Conservation (phyloP, 176 grass and related monocot species). For the Echinochloa phyllopogon region DNA sequence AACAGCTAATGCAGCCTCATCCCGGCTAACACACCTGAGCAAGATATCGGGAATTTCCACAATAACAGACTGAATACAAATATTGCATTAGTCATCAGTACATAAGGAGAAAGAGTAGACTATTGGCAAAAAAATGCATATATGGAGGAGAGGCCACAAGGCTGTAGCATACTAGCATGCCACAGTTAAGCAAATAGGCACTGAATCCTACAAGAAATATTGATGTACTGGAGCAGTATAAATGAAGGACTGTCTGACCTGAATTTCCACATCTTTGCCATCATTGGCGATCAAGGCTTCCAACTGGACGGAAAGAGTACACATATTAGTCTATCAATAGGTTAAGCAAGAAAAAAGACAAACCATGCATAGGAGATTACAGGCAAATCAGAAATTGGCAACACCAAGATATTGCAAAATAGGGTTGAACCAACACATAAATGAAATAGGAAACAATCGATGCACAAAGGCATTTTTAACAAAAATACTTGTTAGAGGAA, state of each 20-base stretch:
- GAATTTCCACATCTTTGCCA: slow-evolving; percentile 73
- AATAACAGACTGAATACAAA: slow-evolving; percentile 64
- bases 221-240: not conserved
- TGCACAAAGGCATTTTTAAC: not conserved
- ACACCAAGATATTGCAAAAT: not conserved
- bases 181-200: not conserved
- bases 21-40: slow-evolving; percentile 73
- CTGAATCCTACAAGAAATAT: slow-evolving; percentile 14
- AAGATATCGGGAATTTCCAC: slow-evolving; percentile 82
- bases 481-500: not conserved
- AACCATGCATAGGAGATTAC: slow-evolving; percentile 4
- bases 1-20: slow-evolving; percentile 79
- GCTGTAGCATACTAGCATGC: not conserved
- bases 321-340: slow-evolving; percentile 11
- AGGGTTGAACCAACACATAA: not conserved
- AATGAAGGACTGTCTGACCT: slow-evolving; percentile 48
- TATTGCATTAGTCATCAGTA: slow-evolving; percentile 25
- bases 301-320: slow-evolving; percentile 44
- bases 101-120: not conserved
- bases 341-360: not conserved
- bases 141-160: not conserved
- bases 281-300: slow-evolving; percentile 74
- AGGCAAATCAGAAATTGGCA: not conserved
- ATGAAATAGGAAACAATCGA: not conserved
- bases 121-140: not conserved